Evolutionary conservation across 768 basidiomycete genomes (phyloP), one percentile per base, ranked within the genome.

Genomic region (Exidia glandulosa): DNA sequence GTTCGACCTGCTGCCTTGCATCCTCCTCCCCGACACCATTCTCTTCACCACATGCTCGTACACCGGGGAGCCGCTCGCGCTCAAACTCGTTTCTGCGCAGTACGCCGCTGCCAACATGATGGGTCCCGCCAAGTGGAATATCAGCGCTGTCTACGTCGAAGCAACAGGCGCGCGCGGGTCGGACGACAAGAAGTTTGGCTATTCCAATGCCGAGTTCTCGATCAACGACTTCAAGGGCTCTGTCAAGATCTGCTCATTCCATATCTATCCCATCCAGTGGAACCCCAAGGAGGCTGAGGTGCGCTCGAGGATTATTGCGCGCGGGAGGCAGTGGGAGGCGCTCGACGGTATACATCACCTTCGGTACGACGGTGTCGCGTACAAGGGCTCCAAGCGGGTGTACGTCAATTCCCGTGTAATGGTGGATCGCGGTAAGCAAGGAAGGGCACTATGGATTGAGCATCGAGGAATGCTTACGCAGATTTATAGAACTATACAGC

Each of bases 331-430:
- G 67, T 86, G 84, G 84, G 67, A 73, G 27, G 69, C 67, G 3
- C 63, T 84, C 32, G 63, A 60, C 23, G 79, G 77, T 31, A 82
- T 81, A 0, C 70, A 81, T 19, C 81, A 82, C 61, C 77, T 78
- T 64, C 74, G 80, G 58, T 85, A 80, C 67, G 72, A 74, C n/a
- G 83, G 83, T 32, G 48, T 34, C 47, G 25, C 57, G 23, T 10
- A 30, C 48, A 55, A 32, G 12, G 36, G 23, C 47, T 34, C 3
- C 12, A 36, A 29, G 33, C n/a, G 31, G 3, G 25, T 9, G 12
- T 60, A 83, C 82, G 75, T 84, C 41, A 76, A 74, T 45, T 77
- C 82, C 47, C 73, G 84, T 19, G 77, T 85, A 59, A 84, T 86
- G 81, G 71, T 86, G 47, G 84, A 86, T 65, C 69, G 81, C 66